Conservation (phyloP, 2,329 filamentous ascomycete genomes). For the Botryotinia convoluta region DNA sequence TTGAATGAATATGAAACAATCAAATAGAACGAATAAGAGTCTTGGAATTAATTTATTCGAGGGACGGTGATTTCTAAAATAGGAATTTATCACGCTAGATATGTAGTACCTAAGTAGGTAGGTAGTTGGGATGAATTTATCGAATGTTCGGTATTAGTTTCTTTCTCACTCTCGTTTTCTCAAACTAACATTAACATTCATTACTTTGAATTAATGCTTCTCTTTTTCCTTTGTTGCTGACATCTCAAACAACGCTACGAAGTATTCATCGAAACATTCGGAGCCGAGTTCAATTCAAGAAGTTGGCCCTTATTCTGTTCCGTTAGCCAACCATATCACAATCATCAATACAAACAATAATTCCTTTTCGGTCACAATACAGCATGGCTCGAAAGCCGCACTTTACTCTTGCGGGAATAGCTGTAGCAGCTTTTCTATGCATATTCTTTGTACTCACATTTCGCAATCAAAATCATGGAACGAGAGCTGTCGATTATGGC, state of each 20-base stretch:
- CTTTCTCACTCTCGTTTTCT: background rate
- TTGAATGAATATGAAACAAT: background rate
- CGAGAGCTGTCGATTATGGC: conserved; percentile 26
- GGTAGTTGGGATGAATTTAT: background rate
- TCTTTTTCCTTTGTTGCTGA: background rate
- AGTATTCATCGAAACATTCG: background rate
- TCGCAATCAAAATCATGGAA: conserved; percentile 25
- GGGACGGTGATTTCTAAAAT: background rate
- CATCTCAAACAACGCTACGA: background rate
- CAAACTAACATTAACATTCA: background rate
- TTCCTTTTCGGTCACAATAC: background rate
- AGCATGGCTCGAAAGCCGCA: conserved; percentile 43
- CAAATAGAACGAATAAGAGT: background rate
- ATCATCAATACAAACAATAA: background rate
- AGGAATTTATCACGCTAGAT: background rate
- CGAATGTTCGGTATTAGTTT: background rate
- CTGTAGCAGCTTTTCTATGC: conserved; percentile 56
- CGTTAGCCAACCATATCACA: conserved; percentile 3
- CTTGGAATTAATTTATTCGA: conserved; percentile 1
- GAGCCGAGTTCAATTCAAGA: background rate
- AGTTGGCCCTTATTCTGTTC: background rate
- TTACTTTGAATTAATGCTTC: background rate
- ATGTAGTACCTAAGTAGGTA: background rate
- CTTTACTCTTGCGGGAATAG: conserved; percentile 52
- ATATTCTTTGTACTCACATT: conserved; percentile 55